Conservation (phyloP, 1,284 basidiomycete species). For the Cystobasidium sp. region DNA sequence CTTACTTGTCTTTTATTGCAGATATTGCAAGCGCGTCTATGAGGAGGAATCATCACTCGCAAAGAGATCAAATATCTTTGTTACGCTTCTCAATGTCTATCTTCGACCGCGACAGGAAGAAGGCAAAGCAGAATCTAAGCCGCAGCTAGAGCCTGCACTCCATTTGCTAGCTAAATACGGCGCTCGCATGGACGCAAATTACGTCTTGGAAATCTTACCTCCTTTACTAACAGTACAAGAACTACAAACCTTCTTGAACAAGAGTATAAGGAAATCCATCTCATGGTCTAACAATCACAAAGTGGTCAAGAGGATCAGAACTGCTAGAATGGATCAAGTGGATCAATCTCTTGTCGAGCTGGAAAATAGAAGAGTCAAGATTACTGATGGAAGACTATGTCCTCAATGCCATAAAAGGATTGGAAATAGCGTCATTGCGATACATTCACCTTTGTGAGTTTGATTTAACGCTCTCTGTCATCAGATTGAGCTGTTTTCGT, state of each 20-base stretch:
- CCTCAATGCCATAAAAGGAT: slow-evolving; percentile 94
- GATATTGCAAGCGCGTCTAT: slow-evolving; percentile 84
- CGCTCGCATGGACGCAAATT: slow-evolving; percentile 74
- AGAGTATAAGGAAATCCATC: slow-evolving; percentile 68
- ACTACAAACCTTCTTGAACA: slow-evolving; percentile 76
- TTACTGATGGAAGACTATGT: slow-evolving; percentile 91
- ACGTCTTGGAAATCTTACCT: slow-evolving; percentile 82
- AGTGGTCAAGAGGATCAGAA: slow-evolving; percentile 70
- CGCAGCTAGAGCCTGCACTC: slow-evolving; percentile 75
- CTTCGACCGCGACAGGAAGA: slow-evolving; percentile 65
- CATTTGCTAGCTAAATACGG: slow-evolving; percentile 82
- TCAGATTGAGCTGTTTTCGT: slow-evolving; percentile 58
- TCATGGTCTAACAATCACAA: slow-evolving; percentile 66
- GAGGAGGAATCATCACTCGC: slow-evolving; percentile 63
- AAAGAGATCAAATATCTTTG: slow-evolving; percentile 68
- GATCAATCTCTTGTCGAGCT: slow-evolving; percentile 72
- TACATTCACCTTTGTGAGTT: slow-evolving; percentile 71
- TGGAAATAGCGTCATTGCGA: slow-evolving; percentile 91
- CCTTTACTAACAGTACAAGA: slow-evolving; percentile 80
- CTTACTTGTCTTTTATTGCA: slow-evolving; percentile 54
- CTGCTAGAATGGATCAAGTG: slow-evolving; percentile 73
- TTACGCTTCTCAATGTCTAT: slow-evolving; percentile 84
- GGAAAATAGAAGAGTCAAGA: slow-evolving; percentile 80
- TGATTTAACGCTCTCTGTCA: too few species aligned
- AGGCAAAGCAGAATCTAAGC: slow-evolving; percentile 14